These are phyloP conservation scores for Umbilicaria muhlenbergii DNA, from an alignment of 495 filamentous ascomycete genomes.

Conservation along the genomic window DNA sequence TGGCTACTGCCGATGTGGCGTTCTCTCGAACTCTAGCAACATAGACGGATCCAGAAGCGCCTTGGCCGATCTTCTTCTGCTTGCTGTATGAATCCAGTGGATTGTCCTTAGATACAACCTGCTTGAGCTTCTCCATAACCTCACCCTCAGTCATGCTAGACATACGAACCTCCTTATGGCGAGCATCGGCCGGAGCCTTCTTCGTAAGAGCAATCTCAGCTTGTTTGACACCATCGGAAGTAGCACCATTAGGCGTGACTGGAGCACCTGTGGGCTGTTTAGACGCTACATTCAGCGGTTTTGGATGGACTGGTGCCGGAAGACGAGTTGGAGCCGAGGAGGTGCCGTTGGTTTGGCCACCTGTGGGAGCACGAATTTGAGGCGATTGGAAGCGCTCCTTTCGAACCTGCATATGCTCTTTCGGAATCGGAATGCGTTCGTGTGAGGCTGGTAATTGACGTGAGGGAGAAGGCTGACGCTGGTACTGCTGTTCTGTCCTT, in stretches of 20 bases:
- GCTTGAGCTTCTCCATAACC: slow-evolving; percentile 86
- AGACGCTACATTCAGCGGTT: slow-evolving; percentile 82
- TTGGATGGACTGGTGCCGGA: slow-evolving; percentile 47
- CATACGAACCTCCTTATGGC: slow-evolving; percentile 87
- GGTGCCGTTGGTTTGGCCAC: slow-evolving; percentile 25
- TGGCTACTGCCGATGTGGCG: slow-evolving; percentile 48
- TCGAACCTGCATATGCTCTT: slow-evolving; percentile 8
- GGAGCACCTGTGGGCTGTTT: slow-evolving; percentile 46
- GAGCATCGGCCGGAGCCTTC: slow-evolving; percentile 49
- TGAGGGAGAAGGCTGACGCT: slow-evolving; percentile 13
- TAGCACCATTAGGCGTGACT: slow-evolving; percentile 24
- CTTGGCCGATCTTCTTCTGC: slow-evolving; percentile 98
- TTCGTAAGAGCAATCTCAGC: slow-evolving; percentile 67
- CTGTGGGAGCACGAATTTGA: slow-evolving; percentile 25
- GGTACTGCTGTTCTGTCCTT: slow-evolving; percentile 9
- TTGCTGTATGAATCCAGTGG: slow-evolving; percentile 89
- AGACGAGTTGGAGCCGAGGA: slow-evolving; percentile 28
- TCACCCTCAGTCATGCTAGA: slow-evolving; percentile 92
- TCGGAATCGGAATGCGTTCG: slow-evolving; percentile 3
- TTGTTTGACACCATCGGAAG: slow-evolving; percentile 53
- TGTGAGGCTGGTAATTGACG: slow-evolving; percentile 4
- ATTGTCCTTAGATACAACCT: slow-evolving; percentile 85
- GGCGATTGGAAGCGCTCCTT: slow-evolving; percentile 29
- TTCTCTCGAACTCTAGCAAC: slow-evolving; percentile 81
- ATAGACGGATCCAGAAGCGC: slow-evolving; percentile 94